Conservation (phyloP, 2,329 filamentous ascomycete genomes). For the Epichloe aotearoae region DNA sequence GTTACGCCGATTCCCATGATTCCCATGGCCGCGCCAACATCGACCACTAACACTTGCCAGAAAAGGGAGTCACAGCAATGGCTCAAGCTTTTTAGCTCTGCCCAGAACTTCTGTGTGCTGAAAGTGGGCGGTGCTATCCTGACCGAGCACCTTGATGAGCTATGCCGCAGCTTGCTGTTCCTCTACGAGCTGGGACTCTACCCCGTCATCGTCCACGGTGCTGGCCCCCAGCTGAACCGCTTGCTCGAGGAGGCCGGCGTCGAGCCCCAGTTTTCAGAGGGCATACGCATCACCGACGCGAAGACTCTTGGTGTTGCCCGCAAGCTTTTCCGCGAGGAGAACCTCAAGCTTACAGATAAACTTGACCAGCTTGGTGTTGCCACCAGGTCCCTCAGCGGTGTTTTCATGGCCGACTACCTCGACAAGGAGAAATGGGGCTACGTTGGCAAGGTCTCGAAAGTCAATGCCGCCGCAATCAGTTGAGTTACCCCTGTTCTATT, state of each 20-base stretch:
- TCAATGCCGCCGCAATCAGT: constrained; percentile 83
- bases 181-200: constrained; percentile 90
- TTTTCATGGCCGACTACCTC: constrained; percentile 86
- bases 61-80: constrained; percentile 56
- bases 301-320: constrained; percentile 86
- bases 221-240: constrained; percentile 87
- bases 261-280: constrained; percentile 91
- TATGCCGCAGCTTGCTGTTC: constrained; percentile 80
- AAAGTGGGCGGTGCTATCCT: constrained; percentile 96
- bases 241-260: constrained; percentile 82
- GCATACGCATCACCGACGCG: constrained; percentile 87
- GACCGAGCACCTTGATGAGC: constrained; percentile 82
- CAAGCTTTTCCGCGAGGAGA: constrained; percentile 90
- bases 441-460: constrained; percentile 88
- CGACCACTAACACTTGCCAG: constrained; percentile 14
- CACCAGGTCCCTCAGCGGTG: constrained; percentile 79
- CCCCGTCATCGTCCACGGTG: constrained; percentile 91
- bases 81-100: constrained; percentile 91
- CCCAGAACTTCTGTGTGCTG: constrained; percentile 94
- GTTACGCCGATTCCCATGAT: background rate
- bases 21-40: constrained; percentile 9
- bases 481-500: background rate
- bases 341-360: constrained; percentile 80
- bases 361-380: constrained; percentile 82
- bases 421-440: constrained; percentile 94